Evolutionary conservation across 2,329 filamentous ascomycete species (phyloP), one percentile per base, ranked within the genome.

Genomic region (Fusarium globosum): DNA sequence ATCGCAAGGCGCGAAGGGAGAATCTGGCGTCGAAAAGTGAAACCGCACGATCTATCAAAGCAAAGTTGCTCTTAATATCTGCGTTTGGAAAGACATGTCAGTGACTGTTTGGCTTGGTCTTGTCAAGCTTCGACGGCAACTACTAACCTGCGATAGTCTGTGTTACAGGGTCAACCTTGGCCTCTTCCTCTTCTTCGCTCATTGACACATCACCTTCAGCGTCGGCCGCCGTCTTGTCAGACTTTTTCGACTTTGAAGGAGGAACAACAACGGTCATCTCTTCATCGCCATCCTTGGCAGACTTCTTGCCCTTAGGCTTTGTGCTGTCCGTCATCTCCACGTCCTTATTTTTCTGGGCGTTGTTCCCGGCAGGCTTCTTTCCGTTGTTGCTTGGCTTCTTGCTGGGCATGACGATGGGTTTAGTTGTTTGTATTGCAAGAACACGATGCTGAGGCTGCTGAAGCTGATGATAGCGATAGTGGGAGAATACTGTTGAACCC

Each of bases 11-110:
- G 81, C 96, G 91, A 73, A 99, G 92, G 65, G 96, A 94, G 85
- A 98, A 99, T 86, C 96, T 92, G 68, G 95, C 91, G 85, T 99
- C 96, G 83, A 98, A 99, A 78, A 97, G 91, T 74, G 92, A 88
- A 74, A 99, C 96, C 75, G 95, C 96, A 79, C 95, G 93, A 80
- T 98, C 95, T 80, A 99, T 89, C 74, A 99, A 89, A 59, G 91
- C 90, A 81, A 98, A 98, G 85, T 97, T 98, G 88, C 90, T 92
- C 85, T 95, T 96, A 86, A 99, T 97, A 83, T 98, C 96, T 98
- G 81, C 43, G 65, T 56, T 30, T 33, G 72, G 36, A 41, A 38
- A 35, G n/a, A 45, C 43, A 53, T 43, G 69, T 80, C 63, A 80
- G 78, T 64, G 13, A 59, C 52, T 63, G 68, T 33, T 49, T 48